Percentiles rank a stretch among this genome's conserved stretches.
These are phyloP conservation scores for Globisporangium nagaii DNA, from an alignment of 352 stramenopile species.

Conservation along the genomic window DNA sequence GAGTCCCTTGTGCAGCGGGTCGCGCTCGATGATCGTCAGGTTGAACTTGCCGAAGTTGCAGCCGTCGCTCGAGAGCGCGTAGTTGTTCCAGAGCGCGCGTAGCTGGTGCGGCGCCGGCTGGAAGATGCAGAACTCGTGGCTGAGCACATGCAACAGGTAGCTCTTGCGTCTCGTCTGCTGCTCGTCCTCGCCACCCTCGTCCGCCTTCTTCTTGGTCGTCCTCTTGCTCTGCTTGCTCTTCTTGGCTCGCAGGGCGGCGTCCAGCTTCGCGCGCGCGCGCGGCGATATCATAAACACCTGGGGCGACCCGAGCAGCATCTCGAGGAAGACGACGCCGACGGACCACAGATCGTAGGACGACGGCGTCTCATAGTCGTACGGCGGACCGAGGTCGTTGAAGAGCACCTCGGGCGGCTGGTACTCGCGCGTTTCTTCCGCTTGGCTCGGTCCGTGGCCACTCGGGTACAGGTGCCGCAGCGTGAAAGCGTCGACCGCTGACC, in stretches of 20 bases:
- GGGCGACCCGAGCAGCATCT: conserved; percentile 93
- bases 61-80: conserved; percentile 67
- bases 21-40: conserved; percentile 82
- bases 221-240: not conserved
- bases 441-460: conserved; percentile 55
- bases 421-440: conserved; percentile 91
- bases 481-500: conserved; percentile 79
- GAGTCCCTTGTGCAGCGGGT: conserved; percentile 89
- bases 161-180: conserved; percentile 39
- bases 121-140: conserved; percentile 83
- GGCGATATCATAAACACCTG: conserved; percentile 79
- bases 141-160: conserved; percentile 76
- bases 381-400: conserved; percentile 46
- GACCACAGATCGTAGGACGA: conserved; percentile 89
- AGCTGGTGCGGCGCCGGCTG: conserved; percentile 52
- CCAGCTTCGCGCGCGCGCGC: conserved; percentile 88
- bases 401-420: conserved; percentile 94
- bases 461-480: conserved; percentile 70
- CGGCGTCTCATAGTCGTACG: conserved; percentile 56
- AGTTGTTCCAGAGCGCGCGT: conserved; percentile 52
- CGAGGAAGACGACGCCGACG: conserved; percentile 94
- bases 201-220: not conserved
- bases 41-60: conserved; percentile 91
- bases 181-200: no score
- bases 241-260: conserved; percentile 63